Percentiles rank a stretch among this genome's conserved stretches.
Evolutionary conservation across 176 grass and related monocot genomes (phyloP).

Genomic region (Cenchrus purpureus): DNA sequence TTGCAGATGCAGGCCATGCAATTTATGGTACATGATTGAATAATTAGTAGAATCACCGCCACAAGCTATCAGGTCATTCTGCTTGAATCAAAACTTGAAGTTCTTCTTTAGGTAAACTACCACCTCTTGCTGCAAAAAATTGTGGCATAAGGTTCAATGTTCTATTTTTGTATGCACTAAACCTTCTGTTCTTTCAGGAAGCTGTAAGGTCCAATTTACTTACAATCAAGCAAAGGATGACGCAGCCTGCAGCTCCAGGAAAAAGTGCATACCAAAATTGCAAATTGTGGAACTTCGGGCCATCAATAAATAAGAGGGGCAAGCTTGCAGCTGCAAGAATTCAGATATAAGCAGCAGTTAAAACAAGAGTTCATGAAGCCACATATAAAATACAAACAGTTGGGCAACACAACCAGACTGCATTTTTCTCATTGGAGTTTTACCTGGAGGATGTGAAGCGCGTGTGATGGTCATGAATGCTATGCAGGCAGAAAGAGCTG

Average conservation of each 20-base stretch:
- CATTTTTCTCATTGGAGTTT: constrained; percentile 18
- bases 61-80: constrained; percentile 9
- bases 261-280: constrained; percentile 90
- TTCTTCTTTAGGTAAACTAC: constrained; percentile 89
- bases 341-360: background rate
- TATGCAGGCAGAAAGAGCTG: constrained; percentile 82
- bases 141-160: constrained; percentile 29
- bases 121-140: constrained; percentile 84
- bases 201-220: constrained; percentile 39
- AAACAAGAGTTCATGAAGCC: background rate
- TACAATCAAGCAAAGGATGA: constrained; percentile 92
- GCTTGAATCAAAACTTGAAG: constrained; percentile 78
- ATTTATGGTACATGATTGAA: constrained; percentile 30
- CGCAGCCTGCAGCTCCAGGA: constrained; percentile 78
- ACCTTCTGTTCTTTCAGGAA: constrained; percentile 1
- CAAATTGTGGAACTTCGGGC: constrained; percentile 73
- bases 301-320: constrained; percentile 89
- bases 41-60: constrained; percentile 14
- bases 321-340: constrained; percentile 86
- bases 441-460: constrained; percentile 84
- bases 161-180: constrained; percentile 10
- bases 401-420: background rate
- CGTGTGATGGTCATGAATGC: constrained; percentile 92
- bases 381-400: background rate
- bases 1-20: background rate